Conservation (phyloP, 1,284 basidiomycete species). For the Cutaneotrichosporon sp. region DNA sequence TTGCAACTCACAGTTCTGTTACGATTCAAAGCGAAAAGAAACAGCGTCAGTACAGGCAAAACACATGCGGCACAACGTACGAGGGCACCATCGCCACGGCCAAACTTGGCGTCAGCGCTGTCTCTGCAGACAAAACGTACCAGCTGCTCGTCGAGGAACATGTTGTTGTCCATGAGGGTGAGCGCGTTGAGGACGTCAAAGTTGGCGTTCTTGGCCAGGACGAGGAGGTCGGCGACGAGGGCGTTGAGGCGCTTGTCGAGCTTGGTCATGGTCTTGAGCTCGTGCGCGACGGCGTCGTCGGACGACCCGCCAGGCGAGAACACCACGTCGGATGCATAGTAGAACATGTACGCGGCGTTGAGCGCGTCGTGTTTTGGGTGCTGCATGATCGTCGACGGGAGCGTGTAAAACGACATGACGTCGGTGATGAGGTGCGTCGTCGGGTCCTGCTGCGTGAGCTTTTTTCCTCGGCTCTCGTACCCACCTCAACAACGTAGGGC, state of each 20-base stretch:
- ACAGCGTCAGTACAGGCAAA: neutral
- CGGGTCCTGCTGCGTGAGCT: constrained; percentile 59
- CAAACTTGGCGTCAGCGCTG: constrained; percentile 59
- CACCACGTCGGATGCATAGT: constrained; percentile 51
- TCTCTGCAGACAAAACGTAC: constrained; percentile 47
- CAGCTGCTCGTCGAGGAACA: constrained; percentile 75
- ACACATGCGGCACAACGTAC: constrained; percentile 52
- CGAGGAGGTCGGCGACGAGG: constrained; percentile 70
- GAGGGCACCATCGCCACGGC: constrained; percentile 79
- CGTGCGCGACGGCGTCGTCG: constrained; percentile 31
- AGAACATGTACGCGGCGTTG: constrained; percentile 55
- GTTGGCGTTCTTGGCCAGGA: constrained; percentile 70
- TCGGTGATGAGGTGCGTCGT: constrained; percentile 81
- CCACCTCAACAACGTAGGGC: constrained; percentile 92
- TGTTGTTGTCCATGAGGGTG: constrained; percentile 87
- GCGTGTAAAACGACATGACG: constrained; percentile 92
- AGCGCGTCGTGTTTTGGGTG: constrained; percentile 46
- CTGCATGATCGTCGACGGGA: constrained; percentile 68
- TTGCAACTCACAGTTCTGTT: constrained; percentile 32
- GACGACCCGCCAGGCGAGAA: constrained; percentile 29
- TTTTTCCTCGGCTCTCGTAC: constrained; percentile 26
- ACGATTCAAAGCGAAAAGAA: neutral
- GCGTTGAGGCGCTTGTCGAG: constrained; percentile 67
- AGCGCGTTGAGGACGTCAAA: constrained; percentile 97
- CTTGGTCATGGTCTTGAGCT: constrained; percentile 57